Evolutionary conservation across 352 stramenopile species (phyloP), one percentile per base, ranked within the genome.

Genomic region (Aphanomyces stellatus): DNA sequence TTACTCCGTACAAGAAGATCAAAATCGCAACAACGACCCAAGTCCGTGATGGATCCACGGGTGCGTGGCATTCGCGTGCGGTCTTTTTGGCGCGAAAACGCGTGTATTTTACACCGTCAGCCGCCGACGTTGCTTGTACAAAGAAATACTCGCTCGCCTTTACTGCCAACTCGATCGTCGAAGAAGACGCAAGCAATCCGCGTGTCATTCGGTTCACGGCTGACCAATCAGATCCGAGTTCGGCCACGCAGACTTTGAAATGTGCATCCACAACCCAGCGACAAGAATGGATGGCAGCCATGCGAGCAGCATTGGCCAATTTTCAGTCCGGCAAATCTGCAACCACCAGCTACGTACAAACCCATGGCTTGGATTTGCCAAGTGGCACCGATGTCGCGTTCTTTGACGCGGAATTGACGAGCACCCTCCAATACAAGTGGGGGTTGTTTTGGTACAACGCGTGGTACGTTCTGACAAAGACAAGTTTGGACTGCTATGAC

Each of bases 1-100:
- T 94, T n/a, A 94, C 82, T 27, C 83, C 85, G 1, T 78, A 91
- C 41, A 85, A 82, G 6, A 83, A 81, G 15, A 73, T 94, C 28
- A 56, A 79, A 10, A 60, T 94, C 24, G 87, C 82, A 6, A 81
- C 82, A 30, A 94, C 82, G 25, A 83, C 81, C n/a, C 80, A 80
- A 10, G 85, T 92, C 42, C 83, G 85, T 7, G 85, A 94, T 40
- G 75, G 80, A 48, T 91, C 82, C 65, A 94, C 85, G 3, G 82
- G 83, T n/a, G 77, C 90, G 53, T 92, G 81, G 27, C 81, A 88
- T 46, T 80, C 90, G 28, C 83, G 85, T 8, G 76, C 91, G 7
- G 81, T 91, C 24, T 53, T 92, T 15, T 78, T 94, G 53, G 80
- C 88, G 25, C 76, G 72, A 19, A 85, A 94, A 10, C 74, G 81